Evolutionary conservation across 495 filamentous ascomycete species (phyloP).

Genomic region (Neurospora terricola): DNA sequence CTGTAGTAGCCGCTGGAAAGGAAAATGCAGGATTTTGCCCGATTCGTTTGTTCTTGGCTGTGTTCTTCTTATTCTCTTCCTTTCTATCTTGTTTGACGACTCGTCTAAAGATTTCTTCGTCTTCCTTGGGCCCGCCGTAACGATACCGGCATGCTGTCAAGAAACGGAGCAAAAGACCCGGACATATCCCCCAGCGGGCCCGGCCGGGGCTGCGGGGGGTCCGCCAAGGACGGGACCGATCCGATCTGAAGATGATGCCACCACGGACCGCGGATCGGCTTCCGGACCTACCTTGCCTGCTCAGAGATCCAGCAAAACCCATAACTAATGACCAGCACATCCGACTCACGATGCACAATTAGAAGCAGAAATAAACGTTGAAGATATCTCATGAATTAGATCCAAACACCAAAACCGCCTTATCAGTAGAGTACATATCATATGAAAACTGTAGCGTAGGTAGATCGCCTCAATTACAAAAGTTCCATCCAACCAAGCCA

Average conservation of each 20-base stretch:
- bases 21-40: no score
- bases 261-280: background rate
- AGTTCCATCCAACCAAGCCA: background rate
- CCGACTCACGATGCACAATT: background rate
- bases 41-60: no score
- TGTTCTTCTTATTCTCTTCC: no score
- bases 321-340: background rate
- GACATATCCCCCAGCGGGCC: background rate
- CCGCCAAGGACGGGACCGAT: background rate
- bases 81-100: no score
- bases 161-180: background rate
- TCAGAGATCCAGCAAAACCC: background rate
- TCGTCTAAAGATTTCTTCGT: background rate
- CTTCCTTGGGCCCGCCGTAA: background rate
- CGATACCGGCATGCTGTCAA: background rate
- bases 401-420: background rate
- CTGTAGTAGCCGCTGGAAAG: no score
- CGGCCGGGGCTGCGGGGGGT: background rate
- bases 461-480: background rate
- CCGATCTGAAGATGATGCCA: background rate
- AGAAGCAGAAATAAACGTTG: background rate
- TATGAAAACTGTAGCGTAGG: background rate
- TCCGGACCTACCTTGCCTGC: no score
- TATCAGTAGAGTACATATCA: background rate
- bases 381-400: background rate